phyloP scores from a whole-genome alignment of 176 grass and related monocot species.

The Oryza glaberrima region DNA sequence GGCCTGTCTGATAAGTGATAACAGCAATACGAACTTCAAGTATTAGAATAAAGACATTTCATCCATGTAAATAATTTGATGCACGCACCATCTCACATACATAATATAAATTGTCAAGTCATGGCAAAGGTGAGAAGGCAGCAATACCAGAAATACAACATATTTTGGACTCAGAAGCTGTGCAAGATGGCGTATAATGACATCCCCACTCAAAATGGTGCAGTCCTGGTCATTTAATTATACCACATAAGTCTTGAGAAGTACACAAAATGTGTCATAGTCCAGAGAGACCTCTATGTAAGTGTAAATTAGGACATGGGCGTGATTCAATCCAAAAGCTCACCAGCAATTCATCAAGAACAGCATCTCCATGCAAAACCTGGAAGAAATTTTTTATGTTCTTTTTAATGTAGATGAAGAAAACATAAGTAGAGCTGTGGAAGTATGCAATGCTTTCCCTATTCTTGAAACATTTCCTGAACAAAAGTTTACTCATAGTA shows the following conservation, averaged over 20 bases:
- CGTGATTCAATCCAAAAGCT: conserved; percentile 30
- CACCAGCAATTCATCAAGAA: conserved; percentile 84
- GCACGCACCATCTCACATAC: not conserved
- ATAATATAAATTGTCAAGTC: too few relatives aligned
- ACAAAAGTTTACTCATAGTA: not conserved
- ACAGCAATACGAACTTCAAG: not conserved
- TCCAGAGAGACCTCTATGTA: conserved; percentile 2
- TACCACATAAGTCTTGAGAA: conserved; percentile 43
- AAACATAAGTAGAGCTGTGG: conserved; percentile 5
- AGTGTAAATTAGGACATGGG: conserved; percentile 2
- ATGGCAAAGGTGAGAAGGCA: too few relatives aligned
- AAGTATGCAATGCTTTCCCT: not conserved
- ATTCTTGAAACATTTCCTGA: not conserved
- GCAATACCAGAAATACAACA: conserved; percentile 93
- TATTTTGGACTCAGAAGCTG: conserved; percentile 75
- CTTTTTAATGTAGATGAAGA: conserved; percentile 5
- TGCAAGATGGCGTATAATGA: conserved; percentile 96
- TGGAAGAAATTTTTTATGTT: conserved; percentile 20
- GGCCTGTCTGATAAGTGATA: not conserved
- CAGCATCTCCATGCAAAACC: conserved; percentile 97
- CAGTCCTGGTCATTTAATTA: conserved; percentile 78
- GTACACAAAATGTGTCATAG: conserved; percentile 16
- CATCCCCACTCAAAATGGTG: conserved; percentile 93
- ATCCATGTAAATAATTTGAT: not conserved
- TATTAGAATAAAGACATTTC: conserved; percentile 33